Percentiles rank a stretch among this genome's conserved stretches.
Conservation (phyloP, 2,329 filamentous ascomycete genomes). For the Xylariaceae sp. region DNA sequence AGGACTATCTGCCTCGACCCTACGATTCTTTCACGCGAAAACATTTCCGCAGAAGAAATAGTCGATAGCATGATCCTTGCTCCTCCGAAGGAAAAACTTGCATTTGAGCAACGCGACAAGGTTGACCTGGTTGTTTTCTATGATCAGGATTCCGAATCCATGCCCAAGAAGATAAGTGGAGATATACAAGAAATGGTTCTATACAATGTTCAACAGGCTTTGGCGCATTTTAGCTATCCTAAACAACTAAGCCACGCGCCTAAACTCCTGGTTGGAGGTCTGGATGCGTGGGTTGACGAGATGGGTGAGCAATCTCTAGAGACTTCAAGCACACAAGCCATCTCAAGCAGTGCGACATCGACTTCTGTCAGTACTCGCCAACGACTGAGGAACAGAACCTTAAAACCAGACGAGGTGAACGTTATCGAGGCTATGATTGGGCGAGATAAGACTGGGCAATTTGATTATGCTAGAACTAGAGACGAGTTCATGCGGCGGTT, state of each 20-base stretch:
- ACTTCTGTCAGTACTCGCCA: slow-evolving; percentile 38
- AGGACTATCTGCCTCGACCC: slow-evolving; percentile 91
- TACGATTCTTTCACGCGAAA: slow-evolving; percentile 70
- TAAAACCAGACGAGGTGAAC: slow-evolving; percentile 78
- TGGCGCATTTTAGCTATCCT: slow-evolving; percentile 83
- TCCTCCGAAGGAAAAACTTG: slow-evolving; percentile 73
- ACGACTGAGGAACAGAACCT: slow-evolving; percentile 56
- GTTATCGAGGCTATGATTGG: slow-evolving; percentile 80
- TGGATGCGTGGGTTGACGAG: slow-evolving; percentile 87
- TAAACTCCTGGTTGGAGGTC: slow-evolving; percentile 78
- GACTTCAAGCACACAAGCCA: slow-evolving; percentile 42
- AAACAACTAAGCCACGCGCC: slow-evolving; percentile 76
- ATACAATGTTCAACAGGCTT: slow-evolving; percentile 75
- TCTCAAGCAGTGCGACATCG: slow-evolving; percentile 19
- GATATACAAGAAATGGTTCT: slow-evolving; percentile 60
- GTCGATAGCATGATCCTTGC: slow-evolving; percentile 73
- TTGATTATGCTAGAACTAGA: slow-evolving; percentile 68
- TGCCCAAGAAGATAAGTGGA: slow-evolving; percentile 48
- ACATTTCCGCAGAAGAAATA: slow-evolving; percentile 66
- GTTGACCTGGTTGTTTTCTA: slow-evolving; percentile 93
- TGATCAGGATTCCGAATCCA: slow-evolving; percentile 68
- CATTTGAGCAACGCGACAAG: slow-evolving; percentile 74
- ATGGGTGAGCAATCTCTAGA: slow-evolving; percentile 71
- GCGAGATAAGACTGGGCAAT: slow-evolving; percentile 60
- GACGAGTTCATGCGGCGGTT: slow-evolving; percentile 86